phyloP scores from a whole-genome alignment of 768 basidiomycete species.

The Butyriboletus loyo region DNA sequence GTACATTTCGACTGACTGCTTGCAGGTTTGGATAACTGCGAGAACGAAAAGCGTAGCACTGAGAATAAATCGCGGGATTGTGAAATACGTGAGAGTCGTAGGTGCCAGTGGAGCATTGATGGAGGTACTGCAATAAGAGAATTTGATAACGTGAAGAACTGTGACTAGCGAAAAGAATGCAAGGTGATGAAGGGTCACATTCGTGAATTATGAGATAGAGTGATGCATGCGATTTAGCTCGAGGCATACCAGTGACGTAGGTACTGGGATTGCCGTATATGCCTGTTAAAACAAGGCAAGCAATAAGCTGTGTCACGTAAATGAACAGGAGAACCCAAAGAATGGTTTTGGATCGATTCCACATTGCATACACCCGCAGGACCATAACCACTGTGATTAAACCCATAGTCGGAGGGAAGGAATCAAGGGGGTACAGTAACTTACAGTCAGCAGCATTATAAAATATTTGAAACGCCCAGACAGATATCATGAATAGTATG shows the following conservation, averaged over 20 bases:
- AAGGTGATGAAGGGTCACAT: neutral
- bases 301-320: neutral
- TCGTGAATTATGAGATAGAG: neutral
- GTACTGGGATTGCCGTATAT: neutral
- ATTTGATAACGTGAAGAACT: neutral
- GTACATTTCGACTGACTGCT: neutral
- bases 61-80: constrained; percentile 1
- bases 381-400: neutral
- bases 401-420: neutral
- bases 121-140: neutral
- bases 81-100: neutral
- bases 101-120: no score
- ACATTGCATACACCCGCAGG: neutral
- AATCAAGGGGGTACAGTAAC: neutral
- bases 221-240: neutral
- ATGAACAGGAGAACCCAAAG: neutral
- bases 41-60: neutral
- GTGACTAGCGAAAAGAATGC: neutral
- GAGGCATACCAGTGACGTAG: neutral
- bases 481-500: neutral
- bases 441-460: neutral
- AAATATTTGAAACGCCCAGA: neutral
- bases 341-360: no score
- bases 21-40: neutral
- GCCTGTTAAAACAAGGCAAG: neutral